Evolutionary conservation across 371 early-diverging fungal species (phyloP).

Genomic region (Mycotypha africana): DNA sequence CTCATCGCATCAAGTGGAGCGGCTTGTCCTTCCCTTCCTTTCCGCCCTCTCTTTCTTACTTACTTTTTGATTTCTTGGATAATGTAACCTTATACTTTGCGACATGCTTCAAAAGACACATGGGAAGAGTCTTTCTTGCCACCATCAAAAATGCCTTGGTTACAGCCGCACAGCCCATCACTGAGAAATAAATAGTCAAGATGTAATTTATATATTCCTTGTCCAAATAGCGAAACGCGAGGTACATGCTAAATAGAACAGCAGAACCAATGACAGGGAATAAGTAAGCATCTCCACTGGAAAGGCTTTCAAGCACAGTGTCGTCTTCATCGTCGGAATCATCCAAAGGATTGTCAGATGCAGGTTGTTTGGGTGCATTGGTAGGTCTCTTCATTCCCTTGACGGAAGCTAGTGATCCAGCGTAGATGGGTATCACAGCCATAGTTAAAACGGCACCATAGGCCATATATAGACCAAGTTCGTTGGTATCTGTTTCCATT

Average conservation of each 20-base stretch:
- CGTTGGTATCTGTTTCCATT: conserved; percentile 12
- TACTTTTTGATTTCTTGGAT: conserved; percentile 69
- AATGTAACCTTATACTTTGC: conserved; percentile 68
- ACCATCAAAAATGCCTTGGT: conserved; percentile 60
- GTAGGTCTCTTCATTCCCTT: conserved; percentile 64
- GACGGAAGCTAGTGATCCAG: conserved; percentile 76
- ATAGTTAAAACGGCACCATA: conserved; percentile 86
- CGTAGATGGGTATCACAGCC: conserved; percentile 87
- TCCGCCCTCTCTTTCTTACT: conserved; percentile 4
- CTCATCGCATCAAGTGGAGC: background rate
- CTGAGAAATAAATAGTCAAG: conserved; percentile 82
- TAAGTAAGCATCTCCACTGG: conserved; percentile 87
- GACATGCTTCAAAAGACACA: conserved; percentile 44
- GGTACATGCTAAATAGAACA: conserved; percentile 79
- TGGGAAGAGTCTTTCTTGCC: conserved; percentile 42
- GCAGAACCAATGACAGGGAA: conserved; percentile 89
- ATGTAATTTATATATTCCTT: conserved; percentile 82
- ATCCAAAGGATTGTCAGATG: conserved; percentile 25
- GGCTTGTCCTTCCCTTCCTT: too few species aligned
- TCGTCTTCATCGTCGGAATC: conserved; percentile 57
- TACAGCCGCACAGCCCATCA: conserved; percentile 77
- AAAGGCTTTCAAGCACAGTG: conserved; percentile 69
- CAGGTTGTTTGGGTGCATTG: conserved; percentile 34
- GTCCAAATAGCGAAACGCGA: conserved; percentile 80
- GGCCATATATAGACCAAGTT: conserved; percentile 59